These are phyloP conservation scores for Patellaria atrata DNA, from an alignment of 495 filamentous ascomycete species.

Conservation along the genomic window DNA sequence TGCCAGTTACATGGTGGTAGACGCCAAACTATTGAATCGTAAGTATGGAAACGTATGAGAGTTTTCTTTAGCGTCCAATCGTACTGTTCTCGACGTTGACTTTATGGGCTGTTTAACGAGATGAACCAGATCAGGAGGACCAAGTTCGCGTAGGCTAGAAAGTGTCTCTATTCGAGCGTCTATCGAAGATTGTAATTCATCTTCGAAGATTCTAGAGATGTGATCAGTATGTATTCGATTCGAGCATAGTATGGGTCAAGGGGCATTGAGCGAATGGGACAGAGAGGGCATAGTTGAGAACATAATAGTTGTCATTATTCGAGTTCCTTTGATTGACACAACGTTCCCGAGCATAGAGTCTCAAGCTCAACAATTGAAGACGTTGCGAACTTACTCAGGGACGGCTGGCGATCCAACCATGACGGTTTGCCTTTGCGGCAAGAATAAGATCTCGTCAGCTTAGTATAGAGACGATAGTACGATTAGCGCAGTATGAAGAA, in stretches of 20 bases:
- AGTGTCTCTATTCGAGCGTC: conserved; percentile 81
- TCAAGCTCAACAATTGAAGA: not conserved
- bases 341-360: no score
- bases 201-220: conserved; percentile 64
- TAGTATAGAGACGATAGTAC: no score
- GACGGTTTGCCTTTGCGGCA: no score
- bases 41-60: no score
- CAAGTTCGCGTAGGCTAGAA: conserved; percentile 71
- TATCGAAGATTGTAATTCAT: conserved; percentile 74
- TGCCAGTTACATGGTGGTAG: conserved; percentile 96
- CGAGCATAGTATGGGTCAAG: no score
- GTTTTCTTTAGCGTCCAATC: conserved; percentile 14
- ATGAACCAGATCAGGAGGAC: conserved; percentile 90
- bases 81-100: conserved; percentile 48
- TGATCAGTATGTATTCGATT: conserved; percentile 4
- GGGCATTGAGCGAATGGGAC: not conserved
- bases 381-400: conserved; percentile 20
- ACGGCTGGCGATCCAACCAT: conserved; percentile 22
- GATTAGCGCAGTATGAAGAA: no score
- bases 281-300: conserved; percentile 7
- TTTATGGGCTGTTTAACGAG: conserved; percentile 72
- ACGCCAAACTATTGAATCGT: conserved; percentile 61
- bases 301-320: not conserved
- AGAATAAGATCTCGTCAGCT: no score
- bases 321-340: no score